phyloP scores from a whole-genome alignment of 2,329 filamentous ascomycete species.

The Fusarium ambrosium region DNA sequence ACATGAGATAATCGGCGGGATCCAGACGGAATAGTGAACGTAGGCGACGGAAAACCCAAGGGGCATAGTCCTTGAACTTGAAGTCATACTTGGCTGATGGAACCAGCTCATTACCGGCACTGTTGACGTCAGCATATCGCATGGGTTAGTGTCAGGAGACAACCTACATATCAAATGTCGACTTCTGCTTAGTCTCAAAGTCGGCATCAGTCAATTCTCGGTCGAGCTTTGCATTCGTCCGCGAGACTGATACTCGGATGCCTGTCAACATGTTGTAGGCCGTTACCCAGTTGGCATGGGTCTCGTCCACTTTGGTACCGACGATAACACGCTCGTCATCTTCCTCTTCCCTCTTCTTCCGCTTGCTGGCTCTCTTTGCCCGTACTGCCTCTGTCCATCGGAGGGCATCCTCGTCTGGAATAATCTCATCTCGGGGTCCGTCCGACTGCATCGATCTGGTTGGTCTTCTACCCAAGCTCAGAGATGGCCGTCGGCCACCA shows the following conservation, averaged over 20 bases:
- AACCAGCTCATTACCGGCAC: constrained; percentile 95
- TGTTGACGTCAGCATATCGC: constrained; percentile 53
- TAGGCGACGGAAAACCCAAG: constrained; percentile 97
- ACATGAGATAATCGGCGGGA: constrained; percentile 98
- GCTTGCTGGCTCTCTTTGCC: constrained; percentile 90
- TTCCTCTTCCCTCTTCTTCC: constrained; percentile 84
- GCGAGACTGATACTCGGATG: constrained; percentile 95
- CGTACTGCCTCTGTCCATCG: constrained; percentile 94
- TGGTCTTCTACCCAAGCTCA: constrained; percentile 82
- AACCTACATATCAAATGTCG: constrained; percentile 96
- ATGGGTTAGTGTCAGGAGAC: background rate
- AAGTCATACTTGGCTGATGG: constrained; percentile 99
- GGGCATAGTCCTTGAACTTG: constrained; percentile 99
- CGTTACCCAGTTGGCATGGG: constrained; percentile 96
- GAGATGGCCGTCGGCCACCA: constrained; percentile 80
- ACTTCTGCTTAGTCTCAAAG: constrained; percentile 95
- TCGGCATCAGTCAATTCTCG: constrained; percentile 90
- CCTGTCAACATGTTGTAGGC: constrained; percentile 99
- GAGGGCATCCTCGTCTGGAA: constrained; percentile 89
- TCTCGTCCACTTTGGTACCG: constrained; percentile 97
- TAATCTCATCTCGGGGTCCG: constrained; percentile 83
- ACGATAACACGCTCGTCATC: constrained; percentile 96
- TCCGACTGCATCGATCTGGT: constrained; percentile 91
- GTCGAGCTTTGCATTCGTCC: constrained; percentile 97
- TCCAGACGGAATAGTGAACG: constrained; percentile 90